phyloP scores from a whole-genome alignment of 164 flowering plant species.

The Santalum album region DNA sequence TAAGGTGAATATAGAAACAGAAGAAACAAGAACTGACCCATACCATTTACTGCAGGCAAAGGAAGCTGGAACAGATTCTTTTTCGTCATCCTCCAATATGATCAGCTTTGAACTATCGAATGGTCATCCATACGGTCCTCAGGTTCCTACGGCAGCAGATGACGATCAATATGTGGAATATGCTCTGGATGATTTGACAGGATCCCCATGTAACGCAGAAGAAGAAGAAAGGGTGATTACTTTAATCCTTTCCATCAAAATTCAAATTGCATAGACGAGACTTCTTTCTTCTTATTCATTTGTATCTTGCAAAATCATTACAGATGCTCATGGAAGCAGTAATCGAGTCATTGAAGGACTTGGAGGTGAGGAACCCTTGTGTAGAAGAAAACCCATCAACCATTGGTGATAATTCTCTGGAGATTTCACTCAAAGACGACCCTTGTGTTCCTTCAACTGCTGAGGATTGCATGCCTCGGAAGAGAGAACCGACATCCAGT shows the following conservation, averaged over 20 bases:
- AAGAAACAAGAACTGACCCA: too few species aligned
- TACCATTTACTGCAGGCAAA: constrained; percentile 37
- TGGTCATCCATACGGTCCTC: constrained; percentile 54
- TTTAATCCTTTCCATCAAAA: neutral
- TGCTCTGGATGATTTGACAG: constrained; percentile 51
- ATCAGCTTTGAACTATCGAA: constrained; percentile 73
- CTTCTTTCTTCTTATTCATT: neutral
- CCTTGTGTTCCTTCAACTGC: constrained; percentile 17
- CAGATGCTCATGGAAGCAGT: constrained; percentile 95
- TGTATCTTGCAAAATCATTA: constrained; percentile 2
- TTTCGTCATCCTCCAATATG: constrained; percentile 61
- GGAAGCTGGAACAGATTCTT: constrained; percentile 24
- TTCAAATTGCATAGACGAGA: neutral
- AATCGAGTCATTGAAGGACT: constrained; percentile 62
- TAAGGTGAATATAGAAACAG: too few species aligned
- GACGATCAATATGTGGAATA: constrained; percentile 82
- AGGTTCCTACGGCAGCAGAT: constrained; percentile 46
- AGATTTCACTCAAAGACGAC: constrained; percentile 17
- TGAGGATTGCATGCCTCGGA: constrained; percentile 11
- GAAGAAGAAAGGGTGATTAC: constrained; percentile 82
- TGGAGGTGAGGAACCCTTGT: constrained; percentile 33
- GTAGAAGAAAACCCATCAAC: constrained; percentile 23
- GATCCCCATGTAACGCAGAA: constrained; percentile 61
- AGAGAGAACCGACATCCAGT: constrained; percentile 10
- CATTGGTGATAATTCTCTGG: constrained; percentile 8